Percentiles rank a stretch among this genome's conserved stretches.
Evolutionary conservation across 176 grass and related monocot species (phyloP).

Genomic region (Miscanthus lutarioriparius): DNA sequence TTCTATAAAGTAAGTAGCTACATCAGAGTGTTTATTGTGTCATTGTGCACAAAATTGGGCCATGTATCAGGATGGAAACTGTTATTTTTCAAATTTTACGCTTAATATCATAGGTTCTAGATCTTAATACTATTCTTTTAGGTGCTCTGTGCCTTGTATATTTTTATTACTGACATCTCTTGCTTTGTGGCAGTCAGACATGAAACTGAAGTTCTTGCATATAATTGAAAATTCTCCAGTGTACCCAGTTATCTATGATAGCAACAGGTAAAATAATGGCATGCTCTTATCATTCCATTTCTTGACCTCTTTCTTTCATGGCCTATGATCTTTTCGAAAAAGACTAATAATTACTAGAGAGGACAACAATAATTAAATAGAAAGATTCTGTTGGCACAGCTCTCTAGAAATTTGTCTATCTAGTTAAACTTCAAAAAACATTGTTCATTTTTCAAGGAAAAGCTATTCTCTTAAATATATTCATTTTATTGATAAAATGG

Average conservation of each 20-base stretch:
- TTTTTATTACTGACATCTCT: slow-evolving; percentile 22
- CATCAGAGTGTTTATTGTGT: not conserved
- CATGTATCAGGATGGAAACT: not conserved
- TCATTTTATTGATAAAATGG: slow-evolving; percentile 3
- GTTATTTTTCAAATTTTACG: too few species aligned
- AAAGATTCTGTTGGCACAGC: not conserved
- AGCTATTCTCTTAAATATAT: not conserved
- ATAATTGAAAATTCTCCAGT: slow-evolving; percentile 94
- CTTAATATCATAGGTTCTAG: too few species aligned
- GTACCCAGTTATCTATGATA: slow-evolving; percentile 96
- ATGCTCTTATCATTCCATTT: not conserved
- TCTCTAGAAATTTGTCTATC: not conserved
- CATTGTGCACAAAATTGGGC: not conserved
- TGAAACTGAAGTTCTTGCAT: slow-evolving; percentile 93
- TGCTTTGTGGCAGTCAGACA: slow-evolving; percentile 64
- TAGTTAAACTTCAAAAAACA: not conserved
- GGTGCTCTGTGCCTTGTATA: not conserved
- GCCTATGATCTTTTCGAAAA: too few species aligned
- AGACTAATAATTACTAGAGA: too few species aligned
- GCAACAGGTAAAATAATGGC: slow-evolving; percentile 59
- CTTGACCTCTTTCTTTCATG: too few species aligned
- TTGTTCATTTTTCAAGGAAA: not conserved
- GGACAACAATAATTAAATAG: not conserved
- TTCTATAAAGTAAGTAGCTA: slow-evolving; percentile 71
- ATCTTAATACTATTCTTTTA: not conserved